Base-by-base conservation (phyloP, 257 asterid genomes). In the Phtheirospermum japonicum region DNA sequence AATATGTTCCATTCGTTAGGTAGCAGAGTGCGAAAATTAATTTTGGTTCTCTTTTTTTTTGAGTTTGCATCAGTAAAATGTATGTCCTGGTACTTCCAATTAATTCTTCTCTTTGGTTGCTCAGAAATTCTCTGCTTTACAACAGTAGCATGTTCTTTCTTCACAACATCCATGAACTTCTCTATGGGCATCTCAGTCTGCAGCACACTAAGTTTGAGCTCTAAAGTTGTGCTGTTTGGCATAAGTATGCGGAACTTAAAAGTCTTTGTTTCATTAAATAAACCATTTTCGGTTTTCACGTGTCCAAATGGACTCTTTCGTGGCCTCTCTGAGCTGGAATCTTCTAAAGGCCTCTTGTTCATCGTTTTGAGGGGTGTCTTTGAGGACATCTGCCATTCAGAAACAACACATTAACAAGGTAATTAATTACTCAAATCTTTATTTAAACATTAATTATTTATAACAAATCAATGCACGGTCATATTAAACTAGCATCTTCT, bases 191-290 rank as follows among this genome's bases (percentile, higher is more conserved):
- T 72, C 18, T 60, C 71, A 19, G 6, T 54, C 0, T 68, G 65
- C 18, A 40, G 45, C 60, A 59, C 68, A 4, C 12, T 33, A 64
- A 79, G 13, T 74, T 68, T 81, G 11, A 82, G 61, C 67, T 77
- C 87, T 8, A 84, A 31, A 2, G 75, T 69, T 1, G 70, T 59
- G 4, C 82, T 80, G 59, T 87, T 84, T 0, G 95, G 95, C 54
- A 87, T 52, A 39, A 87, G 82, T 49, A 87, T 70, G 14, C 79
- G 73, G 48, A 87, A 87, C 51, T 12, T 61, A 68, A 48, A 75
- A n/a, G 49, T 2, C 26, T 69, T 61, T 9, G 18, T 65, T 3
- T 42, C 43, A 2, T 20, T 49, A 39, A 6, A 30, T 36, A 39
- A 42, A 43, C 40, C 66, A 16, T 68, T 52, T 37, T 71, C 73